These are phyloP conservation scores for Juglanconis sp. DNA, from an alignment of 2,329 filamentous ascomycete species.

Conservation along the genomic window DNA sequence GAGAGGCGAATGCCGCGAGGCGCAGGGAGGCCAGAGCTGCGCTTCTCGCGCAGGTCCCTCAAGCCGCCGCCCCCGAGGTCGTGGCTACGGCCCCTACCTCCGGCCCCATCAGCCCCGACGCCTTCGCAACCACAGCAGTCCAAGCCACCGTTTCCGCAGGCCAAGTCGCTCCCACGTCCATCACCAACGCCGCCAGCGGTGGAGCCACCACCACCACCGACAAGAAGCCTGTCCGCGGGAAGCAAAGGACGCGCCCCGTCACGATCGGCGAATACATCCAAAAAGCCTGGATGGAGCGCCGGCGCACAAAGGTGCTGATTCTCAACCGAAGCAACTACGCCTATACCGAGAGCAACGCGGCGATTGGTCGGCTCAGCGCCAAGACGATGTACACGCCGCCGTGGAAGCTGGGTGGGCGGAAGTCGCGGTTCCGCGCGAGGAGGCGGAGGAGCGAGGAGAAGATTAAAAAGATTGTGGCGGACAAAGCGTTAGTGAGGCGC, in stretches of 20 bases:
- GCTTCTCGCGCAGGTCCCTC: background rate
- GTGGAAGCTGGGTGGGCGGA: conserved; percentile 49
- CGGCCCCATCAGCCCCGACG: conserved; percentile 1
- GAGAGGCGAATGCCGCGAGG: conserved; percentile 14
- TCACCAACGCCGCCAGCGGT: conserved; percentile 2
- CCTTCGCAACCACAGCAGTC: background rate
- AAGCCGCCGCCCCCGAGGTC: background rate
- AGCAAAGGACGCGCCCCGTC: conserved; percentile 9
- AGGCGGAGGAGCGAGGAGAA: conserved; percentile 12
- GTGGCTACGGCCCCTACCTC: background rate
- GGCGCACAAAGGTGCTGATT: conserved; percentile 41
- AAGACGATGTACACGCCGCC: conserved; percentile 48
- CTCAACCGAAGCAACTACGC: conserved; percentile 50
- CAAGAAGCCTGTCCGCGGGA: background rate
- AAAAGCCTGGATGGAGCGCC: conserved; percentile 25
- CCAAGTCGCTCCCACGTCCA: background rate
- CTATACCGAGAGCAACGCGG: conserved; percentile 60
- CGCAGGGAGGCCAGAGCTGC: background rate
- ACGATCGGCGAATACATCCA: conserved; percentile 13
- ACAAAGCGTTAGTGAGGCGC: conserved; percentile 24
- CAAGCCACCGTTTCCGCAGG: background rate
- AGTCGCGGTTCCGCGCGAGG: conserved; percentile 40
- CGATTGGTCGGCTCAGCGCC: conserved; percentile 51
- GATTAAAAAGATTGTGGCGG: conserved; percentile 17
- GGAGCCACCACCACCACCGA: background rate